Conservation (phyloP, 352 stramenopile genomes). For the Globisporangium parvum region DNA sequence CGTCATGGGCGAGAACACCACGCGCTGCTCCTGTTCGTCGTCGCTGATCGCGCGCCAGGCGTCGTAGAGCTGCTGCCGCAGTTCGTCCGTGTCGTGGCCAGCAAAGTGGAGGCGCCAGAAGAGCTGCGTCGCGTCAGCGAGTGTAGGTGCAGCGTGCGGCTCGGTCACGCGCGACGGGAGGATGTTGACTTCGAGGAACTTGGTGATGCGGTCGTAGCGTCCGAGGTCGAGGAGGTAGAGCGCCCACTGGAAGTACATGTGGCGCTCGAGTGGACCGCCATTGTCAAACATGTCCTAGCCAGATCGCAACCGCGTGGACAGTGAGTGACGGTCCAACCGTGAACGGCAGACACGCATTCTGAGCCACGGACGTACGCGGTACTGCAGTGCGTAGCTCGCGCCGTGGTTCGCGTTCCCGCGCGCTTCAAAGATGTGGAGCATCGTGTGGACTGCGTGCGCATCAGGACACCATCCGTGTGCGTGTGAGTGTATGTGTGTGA, state of each 20-base stretch:
- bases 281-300: conserved; percentile 65
- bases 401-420: conserved; percentile 81
- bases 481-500: neutral
- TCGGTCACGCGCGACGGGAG: conserved; percentile 35
- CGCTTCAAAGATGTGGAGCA: conserved; percentile 69
- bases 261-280: conserved; percentile 55
- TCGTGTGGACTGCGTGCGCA: conserved; percentile 51
- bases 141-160: conserved; percentile 43
- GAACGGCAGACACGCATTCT: neutral
- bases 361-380: conserved; percentile 29
- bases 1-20: conserved; percentile 39
- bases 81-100: conserved; percentile 41
- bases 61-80: conserved; percentile 53
- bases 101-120: conserved; percentile 83
- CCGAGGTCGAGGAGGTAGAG: conserved; percentile 77
- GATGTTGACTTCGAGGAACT: conserved; percentile 77
- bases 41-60: conserved; percentile 38
- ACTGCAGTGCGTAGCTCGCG: conserved; percentile 78
- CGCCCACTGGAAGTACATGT: conserved; percentile 81
- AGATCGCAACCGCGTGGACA: neutral
- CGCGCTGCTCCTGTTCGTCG: conserved; percentile 20
- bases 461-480: neutral
- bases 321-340: no score
- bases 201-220: conserved; percentile 75
- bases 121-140: conserved; percentile 73